A percentile compares a stretch with the other conserved stretches of the same genome.
Evolutionary conservation across 2,329 filamentous ascomycete species (phyloP).

Genomic region (Magnaporthales sp.): DNA sequence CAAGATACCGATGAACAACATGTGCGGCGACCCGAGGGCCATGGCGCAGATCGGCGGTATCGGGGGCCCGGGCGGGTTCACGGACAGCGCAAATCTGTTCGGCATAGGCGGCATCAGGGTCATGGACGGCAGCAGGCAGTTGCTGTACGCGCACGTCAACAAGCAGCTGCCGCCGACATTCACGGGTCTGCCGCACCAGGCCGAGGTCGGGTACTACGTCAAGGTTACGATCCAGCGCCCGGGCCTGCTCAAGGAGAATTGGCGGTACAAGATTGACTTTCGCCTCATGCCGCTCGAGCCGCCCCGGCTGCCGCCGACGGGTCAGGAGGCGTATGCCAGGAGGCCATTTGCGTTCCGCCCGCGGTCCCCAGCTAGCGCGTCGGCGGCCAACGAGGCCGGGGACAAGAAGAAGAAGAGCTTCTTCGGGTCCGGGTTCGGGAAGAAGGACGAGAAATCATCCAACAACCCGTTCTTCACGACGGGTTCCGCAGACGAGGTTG

Average conservation of each 20-base stretch:
- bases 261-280: conserved; percentile 59
- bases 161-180: conserved; percentile 83
- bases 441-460: background rate
- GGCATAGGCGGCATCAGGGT: conserved; percentile 45
- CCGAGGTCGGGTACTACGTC: conserved; percentile 87
- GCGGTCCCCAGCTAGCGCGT: conserved; percentile 21
- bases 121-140: conserved; percentile 55
- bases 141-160: conserved; percentile 64
- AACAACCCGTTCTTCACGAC: background rate
- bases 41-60: conserved; percentile 47
- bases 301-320: conserved; percentile 57
- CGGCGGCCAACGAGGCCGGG: conserved; percentile 16
- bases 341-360: conserved; percentile 53
- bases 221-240: conserved; percentile 93
- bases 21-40: conserved; percentile 47
- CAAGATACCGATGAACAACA: conserved; percentile 71
- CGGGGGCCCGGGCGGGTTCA: conserved; percentile 43
- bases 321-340: conserved; percentile 77
- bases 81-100: conserved; percentile 33
- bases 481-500: background rate
- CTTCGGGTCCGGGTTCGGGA: conserved; percentile 40
- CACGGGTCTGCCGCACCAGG: conserved; percentile 76
- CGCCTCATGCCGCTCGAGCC: conserved; percentile 92
- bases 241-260: conserved; percentile 83
- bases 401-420: conserved; percentile 50